phyloP scores from a whole-genome alignment of 768 basidiomycete species.

The Rhodotorula diobovata region DNA sequence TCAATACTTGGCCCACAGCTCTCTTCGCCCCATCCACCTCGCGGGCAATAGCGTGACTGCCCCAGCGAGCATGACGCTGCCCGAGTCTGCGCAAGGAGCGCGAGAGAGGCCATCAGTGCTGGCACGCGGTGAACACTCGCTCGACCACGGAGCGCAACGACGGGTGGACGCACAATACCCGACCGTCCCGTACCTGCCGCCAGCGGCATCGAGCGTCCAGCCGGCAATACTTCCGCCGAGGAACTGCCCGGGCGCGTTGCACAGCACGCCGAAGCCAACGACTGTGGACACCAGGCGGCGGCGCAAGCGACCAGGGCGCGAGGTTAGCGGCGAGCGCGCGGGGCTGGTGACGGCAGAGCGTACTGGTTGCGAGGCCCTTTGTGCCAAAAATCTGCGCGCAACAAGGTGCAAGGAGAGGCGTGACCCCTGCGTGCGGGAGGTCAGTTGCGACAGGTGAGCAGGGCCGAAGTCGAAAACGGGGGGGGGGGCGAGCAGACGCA shows the following conservation, averaged over 20 bases:
- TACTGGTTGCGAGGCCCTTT: slow-evolving; percentile 21
- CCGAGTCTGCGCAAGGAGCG: not conserved
- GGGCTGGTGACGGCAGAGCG: not conserved
- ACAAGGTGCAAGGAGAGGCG: not conserved
- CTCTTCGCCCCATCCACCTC: not conserved
- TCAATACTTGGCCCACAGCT: not conserved
- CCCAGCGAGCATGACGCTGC: not conserved
- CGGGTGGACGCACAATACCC: not conserved
- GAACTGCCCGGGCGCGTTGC: slow-evolving; percentile 9
- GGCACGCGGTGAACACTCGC: too few species aligned
- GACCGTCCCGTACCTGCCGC: not conserved
- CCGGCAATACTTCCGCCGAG: slow-evolving; percentile 1
- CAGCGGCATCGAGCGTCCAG: slow-evolving; percentile 2
- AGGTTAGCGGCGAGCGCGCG: not conserved
- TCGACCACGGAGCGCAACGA: not conserved
- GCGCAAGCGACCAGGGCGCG: not conserved
- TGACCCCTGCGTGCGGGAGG: not conserved
- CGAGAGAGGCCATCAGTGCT: too few species aligned
- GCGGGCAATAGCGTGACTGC: not conserved
- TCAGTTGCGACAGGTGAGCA: not conserved
- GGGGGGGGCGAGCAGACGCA: too few species aligned
- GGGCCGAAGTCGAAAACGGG: not conserved
- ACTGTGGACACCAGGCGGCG: too few species aligned
- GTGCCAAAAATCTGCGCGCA: slow-evolving; percentile 20
- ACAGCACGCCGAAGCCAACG: slow-evolving; percentile 2